phyloP scores from a whole-genome alignment of 306 rosid species.

The Dryas alaskensis region DNA sequence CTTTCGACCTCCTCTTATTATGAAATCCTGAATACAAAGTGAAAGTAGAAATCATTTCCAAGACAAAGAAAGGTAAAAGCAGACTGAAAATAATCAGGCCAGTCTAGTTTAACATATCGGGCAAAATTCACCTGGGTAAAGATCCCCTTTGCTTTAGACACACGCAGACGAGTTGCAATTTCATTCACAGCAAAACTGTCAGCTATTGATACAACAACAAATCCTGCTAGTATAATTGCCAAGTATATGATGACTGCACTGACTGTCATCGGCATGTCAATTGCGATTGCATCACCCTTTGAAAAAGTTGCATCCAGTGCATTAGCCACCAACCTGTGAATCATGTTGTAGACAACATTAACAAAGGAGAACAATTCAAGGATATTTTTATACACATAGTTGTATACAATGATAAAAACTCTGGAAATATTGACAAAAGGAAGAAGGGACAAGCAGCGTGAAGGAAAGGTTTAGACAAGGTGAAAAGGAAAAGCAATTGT shows the following conservation, averaged over 20 bases:
- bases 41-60: slow-evolving; percentile 18
- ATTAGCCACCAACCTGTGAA: slow-evolving; percentile 73
- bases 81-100: background rate
- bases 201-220: slow-evolving; percentile 84
- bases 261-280: slow-evolving; percentile 88
- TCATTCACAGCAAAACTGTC: slow-evolving; percentile 84
- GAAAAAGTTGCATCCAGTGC: slow-evolving; percentile 63
- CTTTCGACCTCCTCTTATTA: slow-evolving; percentile 72
- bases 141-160: slow-evolving; percentile 73
- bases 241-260: slow-evolving; percentile 71
- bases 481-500: background rate
- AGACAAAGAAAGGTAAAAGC: background rate
- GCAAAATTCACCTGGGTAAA: slow-evolving; percentile 66
- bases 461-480: background rate
- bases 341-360: slow-evolving; percentile 19
- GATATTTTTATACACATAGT: background rate
- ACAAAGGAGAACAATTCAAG: background rate
- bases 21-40: slow-evolving; percentile 73
- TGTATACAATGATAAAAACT: background rate
- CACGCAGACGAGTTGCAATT: slow-evolving; percentile 71
- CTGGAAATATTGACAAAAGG: background rate
- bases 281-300: slow-evolving; percentile 86
- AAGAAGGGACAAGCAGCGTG: no score
- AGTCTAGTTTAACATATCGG: background rate
- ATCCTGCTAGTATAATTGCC: slow-evolving; percentile 73